Evolutionary conservation across 2,329 filamentous ascomycete species (phyloP).

Genomic region (Aspergillus pseudoterreus): DNA sequence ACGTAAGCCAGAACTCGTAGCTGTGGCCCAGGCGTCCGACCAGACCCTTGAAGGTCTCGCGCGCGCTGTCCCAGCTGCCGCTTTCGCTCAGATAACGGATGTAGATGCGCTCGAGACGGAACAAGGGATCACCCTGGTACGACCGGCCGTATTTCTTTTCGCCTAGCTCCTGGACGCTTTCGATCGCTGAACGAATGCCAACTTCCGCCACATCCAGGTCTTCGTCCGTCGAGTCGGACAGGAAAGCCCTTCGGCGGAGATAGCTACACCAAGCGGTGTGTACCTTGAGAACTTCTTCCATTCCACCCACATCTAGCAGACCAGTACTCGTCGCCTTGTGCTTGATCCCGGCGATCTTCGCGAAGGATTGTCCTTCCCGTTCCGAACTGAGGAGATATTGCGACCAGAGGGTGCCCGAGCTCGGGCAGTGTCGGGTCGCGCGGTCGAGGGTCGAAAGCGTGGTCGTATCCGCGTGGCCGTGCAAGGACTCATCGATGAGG

Average conservation of each 20-base stretch:
- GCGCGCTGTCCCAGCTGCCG: constrained; percentile 70
- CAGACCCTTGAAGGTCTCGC: constrained; percentile 72
- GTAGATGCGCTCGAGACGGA: constrained; percentile 83
- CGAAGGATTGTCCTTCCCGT: constrained; percentile 69
- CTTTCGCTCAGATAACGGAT: constrained; percentile 89
- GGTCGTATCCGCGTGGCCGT: constrained; percentile 42
- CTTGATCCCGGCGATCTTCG: constrained; percentile 84
- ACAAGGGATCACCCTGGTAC: constrained; percentile 83
- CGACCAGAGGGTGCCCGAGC: constrained; percentile 88
- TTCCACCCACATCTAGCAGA: constrained; percentile 76
- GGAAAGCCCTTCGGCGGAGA: constrained; percentile 79
- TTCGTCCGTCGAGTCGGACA: constrained; percentile 69
- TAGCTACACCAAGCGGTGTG: constrained; percentile 95
- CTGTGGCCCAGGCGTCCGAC: constrained; percentile 67
- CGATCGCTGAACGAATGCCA: constrained; percentile 78
- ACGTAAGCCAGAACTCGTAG: constrained; percentile 91
- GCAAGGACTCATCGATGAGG: constrained; percentile 53
- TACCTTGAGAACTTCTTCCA: constrained; percentile 85
- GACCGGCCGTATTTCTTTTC: constrained; percentile 71
- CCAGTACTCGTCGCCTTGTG: constrained; percentile 85
- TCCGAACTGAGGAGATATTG: constrained; percentile 84
- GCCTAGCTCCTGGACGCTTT: constrained; percentile 75
- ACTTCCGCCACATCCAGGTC: constrained; percentile 87
- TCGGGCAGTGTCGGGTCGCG: constrained; percentile 86
- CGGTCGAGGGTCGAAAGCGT: constrained; percentile 71